These are phyloP conservation scores for Nakaseomyces uthaithaninus DNA, from an alignment of 1,139 yeast genomes.

Conservation along the genomic window DNA sequence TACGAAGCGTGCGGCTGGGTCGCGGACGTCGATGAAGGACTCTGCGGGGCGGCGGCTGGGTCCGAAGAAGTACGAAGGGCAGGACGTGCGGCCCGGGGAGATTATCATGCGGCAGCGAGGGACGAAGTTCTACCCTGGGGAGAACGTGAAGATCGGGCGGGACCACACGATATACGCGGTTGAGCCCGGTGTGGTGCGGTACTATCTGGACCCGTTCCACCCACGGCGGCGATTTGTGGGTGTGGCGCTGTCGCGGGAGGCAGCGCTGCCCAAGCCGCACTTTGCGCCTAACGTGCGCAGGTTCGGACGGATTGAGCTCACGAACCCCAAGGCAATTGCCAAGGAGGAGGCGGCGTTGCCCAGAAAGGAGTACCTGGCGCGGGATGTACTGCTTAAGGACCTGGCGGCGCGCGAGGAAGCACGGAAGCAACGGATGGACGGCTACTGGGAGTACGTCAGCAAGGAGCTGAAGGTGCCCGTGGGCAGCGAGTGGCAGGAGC, in stretches of 20 bases:
- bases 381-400: conserved; percentile 41
- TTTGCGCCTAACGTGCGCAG: conserved; percentile 80
- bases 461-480: conserved; percentile 30
- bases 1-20: conserved; percentile 89
- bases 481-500: conserved; percentile 1
- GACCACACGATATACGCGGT: conserved; percentile 88
- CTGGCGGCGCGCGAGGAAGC: conserved; percentile 36
- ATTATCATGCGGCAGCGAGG: conserved; percentile 94
- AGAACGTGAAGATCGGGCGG: conserved; percentile 80
- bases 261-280: conserved; percentile 76
- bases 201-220: conserved; percentile 93
- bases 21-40: conserved; percentile 85
- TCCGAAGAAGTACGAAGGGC: conserved; percentile 71
- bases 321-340: conserved; percentile 37
- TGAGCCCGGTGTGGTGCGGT: conserved; percentile 91
- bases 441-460: conserved; percentile 26
- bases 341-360: conserved; percentile 15
- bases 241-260: conserved; percentile 59
- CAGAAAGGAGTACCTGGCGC: conserved; percentile 49
- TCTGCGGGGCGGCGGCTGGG: conserved; percentile 95
- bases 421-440: conserved; percentile 31
- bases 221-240: conserved; percentile 90
- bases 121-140: conserved; percentile 94
- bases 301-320: conserved; percentile 60
- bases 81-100: conserved; percentile 65